These are phyloP conservation scores for Scheffersomyces ergatensis DNA, from an alignment of 805 yeast genomes.

Conservation along the genomic window DNA sequence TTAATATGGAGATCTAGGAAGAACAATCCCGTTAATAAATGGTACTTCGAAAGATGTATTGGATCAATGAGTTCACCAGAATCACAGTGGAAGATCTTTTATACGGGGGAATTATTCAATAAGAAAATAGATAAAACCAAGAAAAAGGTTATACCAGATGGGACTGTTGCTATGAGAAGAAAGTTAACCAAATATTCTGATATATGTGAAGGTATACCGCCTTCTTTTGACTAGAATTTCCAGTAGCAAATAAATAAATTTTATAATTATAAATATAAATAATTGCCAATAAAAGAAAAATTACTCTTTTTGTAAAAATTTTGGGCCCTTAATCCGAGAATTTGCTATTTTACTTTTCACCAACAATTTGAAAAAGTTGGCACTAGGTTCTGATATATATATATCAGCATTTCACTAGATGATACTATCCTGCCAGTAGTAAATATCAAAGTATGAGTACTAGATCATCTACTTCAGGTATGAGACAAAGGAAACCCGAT, in stretches of 20 bases:
- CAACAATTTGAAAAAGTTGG: no score
- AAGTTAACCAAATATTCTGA: constrained; percentile 47
- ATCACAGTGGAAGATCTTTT: constrained; percentile 41
- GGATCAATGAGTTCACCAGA: constrained; percentile 51
- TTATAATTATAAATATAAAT: no score
- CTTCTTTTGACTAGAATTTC: constrained; percentile 39
- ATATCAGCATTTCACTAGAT: no score
- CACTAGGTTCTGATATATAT: no score
- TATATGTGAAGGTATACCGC: constrained; percentile 56
- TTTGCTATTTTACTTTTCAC: no score
- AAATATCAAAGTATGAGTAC: no score
- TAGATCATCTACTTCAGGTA: not conserved
- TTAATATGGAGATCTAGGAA: constrained; percentile 87
- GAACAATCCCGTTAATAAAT: constrained; percentile 88
- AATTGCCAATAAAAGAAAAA: no score
- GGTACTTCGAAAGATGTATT: constrained; percentile 91
- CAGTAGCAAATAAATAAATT: no score
- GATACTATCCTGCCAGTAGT: no score
- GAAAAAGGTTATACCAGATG: constrained; percentile 13
- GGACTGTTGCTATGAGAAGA: constrained; percentile 19
- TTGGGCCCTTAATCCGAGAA: no score
- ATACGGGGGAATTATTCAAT: constrained; percentile 39
- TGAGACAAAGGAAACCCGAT: constrained; percentile 3
- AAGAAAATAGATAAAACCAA: constrained; percentile 26
- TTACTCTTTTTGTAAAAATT: no score